phyloP scores from a whole-genome alignment of 441 rosid species.

The Gossypium davidsonii region DNA sequence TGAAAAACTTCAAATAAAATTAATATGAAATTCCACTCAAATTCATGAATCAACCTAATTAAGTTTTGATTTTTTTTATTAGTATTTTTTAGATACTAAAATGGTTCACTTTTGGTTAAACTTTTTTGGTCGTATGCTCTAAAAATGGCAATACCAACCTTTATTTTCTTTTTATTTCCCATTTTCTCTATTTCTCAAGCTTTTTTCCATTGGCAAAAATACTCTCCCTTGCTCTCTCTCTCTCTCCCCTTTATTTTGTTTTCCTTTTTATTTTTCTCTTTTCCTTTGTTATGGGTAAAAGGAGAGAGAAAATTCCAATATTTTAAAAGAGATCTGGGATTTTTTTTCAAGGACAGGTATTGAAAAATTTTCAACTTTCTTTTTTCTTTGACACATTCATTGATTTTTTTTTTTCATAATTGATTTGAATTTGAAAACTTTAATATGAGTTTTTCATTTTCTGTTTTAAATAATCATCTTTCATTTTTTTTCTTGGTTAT shows the following conservation, averaged over 20 bases:
- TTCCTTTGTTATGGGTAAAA: neutral
- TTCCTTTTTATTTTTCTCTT: neutral
- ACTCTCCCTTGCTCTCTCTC: neutral
- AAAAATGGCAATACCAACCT: neutral
- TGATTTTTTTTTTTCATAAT: neutral
- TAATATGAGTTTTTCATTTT: constrained; percentile 14
- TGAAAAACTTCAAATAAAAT: no score
- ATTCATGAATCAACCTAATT: neutral
- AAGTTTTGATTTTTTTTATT: neutral
- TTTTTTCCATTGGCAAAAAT: neutral
- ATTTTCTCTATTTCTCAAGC: neutral
- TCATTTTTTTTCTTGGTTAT: constrained; percentile 16
- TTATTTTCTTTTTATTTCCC: neutral
- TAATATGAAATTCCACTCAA: no score
- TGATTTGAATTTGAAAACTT: constrained; percentile 11
- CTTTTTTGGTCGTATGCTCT: neutral
- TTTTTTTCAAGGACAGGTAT: constrained; percentile 24
- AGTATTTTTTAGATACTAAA: neutral
- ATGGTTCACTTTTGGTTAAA: neutral
- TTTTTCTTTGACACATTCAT: neutral
- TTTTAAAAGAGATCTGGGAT: constrained; percentile 22
- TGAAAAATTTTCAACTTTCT: neutral
- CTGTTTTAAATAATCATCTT: constrained; percentile 19
- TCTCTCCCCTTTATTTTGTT: neutral
- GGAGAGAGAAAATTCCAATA: neutral